Base-by-base conservation (phyloP, 2,329 filamentous ascomycete species). In the Lasiodiplodia sp. region DNA sequence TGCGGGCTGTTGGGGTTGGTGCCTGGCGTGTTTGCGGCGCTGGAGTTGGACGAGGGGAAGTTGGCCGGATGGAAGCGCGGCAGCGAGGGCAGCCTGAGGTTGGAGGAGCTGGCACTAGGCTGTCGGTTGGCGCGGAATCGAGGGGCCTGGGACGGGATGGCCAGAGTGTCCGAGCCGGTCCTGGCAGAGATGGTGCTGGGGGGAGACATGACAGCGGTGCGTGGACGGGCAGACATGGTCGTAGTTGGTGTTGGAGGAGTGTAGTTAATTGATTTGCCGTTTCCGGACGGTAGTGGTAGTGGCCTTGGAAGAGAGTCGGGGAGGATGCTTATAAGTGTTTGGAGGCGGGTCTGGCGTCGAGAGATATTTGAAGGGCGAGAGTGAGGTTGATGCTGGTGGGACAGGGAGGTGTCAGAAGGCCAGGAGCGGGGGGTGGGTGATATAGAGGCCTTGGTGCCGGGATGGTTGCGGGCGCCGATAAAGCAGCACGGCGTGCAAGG, bases 21-120 rank as follows among this genome's bases (percentile, higher is more conserved):
- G 70, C 77, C 71, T 18, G 81, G 78, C 2, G 80, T 80, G 44
- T 71, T 76, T 63, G 75, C 74, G 14, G 73, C 69, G 64, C 80
- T 83, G 16, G 79, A 79, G 56, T 75, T 74, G 57, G 78, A 72
- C 44, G 79, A 81, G 11, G 82, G 80, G 72, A 82, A 86, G 75
- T 86, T 85, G 70, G 84, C 83, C 7, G 84, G 84, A 69, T 86
- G 84, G 77, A 85, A 86, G 69, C 83, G 81, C 55, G 84, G 84
- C 51, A 86, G 77, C 1, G 81, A 81, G n/a, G 83, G 83, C 16
- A 86, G 75, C 67, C 82, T 81, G 44, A 85, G 75, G 34, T 74
- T 75, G 60, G 77, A 73, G 37, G 76, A 77, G 62, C 76, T 76
- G 52, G 76, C 75, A 55, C 78, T 78, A 16, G 78, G 77, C 57